Evolutionary conservation across 805 yeast genomes (phyloP).

Genomic region (Candida golubevii): DNA sequence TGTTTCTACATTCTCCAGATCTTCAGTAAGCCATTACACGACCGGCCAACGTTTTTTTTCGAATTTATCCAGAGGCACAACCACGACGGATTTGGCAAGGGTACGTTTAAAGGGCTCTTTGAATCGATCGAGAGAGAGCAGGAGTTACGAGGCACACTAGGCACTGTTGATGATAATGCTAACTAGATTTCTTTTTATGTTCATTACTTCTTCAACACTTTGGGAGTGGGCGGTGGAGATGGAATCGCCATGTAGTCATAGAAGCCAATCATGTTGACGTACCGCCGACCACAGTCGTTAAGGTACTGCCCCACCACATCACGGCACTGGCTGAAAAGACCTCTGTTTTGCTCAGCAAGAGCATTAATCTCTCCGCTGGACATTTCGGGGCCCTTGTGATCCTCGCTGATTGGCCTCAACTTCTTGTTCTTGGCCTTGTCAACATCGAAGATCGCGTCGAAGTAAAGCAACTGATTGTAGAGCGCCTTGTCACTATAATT

Average conservation of each 20-base stretch:
- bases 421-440: slow-evolving; percentile 62
- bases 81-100: slow-evolving; percentile 86
- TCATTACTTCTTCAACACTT: too few species aligned
- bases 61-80: slow-evolving; percentile 78
- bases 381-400: slow-evolving; percentile 14
- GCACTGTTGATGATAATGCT: slow-evolving; percentile 4
- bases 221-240: not conserved
- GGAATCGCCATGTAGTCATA: slow-evolving; percentile 51
- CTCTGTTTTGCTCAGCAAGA: slow-evolving; percentile 74
- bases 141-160: slow-evolving; percentile 59
- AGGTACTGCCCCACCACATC: slow-evolving; percentile 69
- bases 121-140: slow-evolving; percentile 82
- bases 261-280: slow-evolving; percentile 79
- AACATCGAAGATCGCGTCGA: slow-evolving; percentile 74
- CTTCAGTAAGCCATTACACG: slow-evolving; percentile 71
- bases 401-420: slow-evolving; percentile 50
- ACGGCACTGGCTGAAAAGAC: slow-evolving; percentile 48
- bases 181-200: too few species aligned
- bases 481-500: slow-evolving; percentile 73
- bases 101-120: slow-evolving; percentile 78
- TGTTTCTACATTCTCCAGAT: slow-evolving; percentile 75
- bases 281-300: slow-evolving; percentile 80
- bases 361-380: slow-evolving; percentile 59
- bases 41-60: slow-evolving; percentile 76
- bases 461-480: slow-evolving; percentile 81